Evolutionary conservation across 352 stramenopile species (phyloP), one percentile per base, ranked within the genome.

Genomic region (Elongisporangium prolatum): DNA sequence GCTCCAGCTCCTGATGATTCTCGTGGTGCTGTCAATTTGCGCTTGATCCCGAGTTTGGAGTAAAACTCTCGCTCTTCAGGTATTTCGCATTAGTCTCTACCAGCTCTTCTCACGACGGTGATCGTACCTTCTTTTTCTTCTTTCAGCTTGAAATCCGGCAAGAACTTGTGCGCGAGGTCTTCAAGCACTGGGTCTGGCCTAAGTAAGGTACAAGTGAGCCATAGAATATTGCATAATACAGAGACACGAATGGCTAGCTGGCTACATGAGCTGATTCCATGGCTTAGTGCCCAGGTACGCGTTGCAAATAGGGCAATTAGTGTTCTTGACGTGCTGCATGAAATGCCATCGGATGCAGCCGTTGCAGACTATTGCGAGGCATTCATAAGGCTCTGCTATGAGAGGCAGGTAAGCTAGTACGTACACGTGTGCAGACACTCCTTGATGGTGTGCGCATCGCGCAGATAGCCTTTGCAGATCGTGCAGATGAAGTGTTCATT

Each of bases 341-440:
- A 88, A 88, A 40, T 74, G 67, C 22, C 63, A 40, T 25, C 74
- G 68, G 60, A 86, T 86, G 59, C 80, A 90, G 57, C 75, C 72
- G 49, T 86, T 70, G 60, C 80, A 90, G 63, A 88, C 80, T 90
- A 34, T n/a, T n/a, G n/a, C n/a, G n/a, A n/a, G n/a, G n/a, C n/a
- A n/a, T n/a, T n/a, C n/a, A n/a, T n/a, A n/a, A n/a, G n/a, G n/a
- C n/a, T n/a, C n/a, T n/a, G n/a, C n/a, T n/a, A n/a, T n/a, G n/a
- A n/a, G n/a, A 47, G 18, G 7, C 14, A 17, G 50, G 48, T 21
- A 63, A 34, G n/a, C 24, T 21, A 49, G 5, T 18, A 63, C 76
- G 59, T 72, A 91, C 82, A 94, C 1, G 84, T 89, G 57, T 92
- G 80, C 21, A 89, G 65, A 60, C 84, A 94, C 65, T 94, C 84